These are phyloP conservation scores for Neoconidiobolus thromboides DNA, from an alignment of 371 early-diverging fungal genomes.

Conservation along the genomic window DNA sequence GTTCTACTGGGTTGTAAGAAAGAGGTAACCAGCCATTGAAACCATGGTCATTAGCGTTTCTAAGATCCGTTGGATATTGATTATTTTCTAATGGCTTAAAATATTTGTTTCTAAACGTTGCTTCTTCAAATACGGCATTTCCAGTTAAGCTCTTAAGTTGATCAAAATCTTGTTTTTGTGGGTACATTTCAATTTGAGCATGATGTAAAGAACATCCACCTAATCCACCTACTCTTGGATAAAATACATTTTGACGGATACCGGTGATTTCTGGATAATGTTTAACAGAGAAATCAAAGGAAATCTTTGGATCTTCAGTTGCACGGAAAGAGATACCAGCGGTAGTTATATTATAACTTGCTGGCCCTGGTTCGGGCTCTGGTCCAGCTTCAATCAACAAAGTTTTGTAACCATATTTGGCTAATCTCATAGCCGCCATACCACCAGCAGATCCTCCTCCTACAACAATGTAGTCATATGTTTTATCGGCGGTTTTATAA, in stretches of 20 bases:
- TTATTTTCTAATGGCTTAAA: constrained; percentile 4
- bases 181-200: neutral
- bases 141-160: neutral
- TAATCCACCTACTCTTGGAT: constrained; percentile 1
- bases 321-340: neutral
- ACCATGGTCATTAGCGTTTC: neutral
- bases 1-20: neutral
- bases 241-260: neutral
- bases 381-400: neutral
- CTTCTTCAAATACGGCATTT: neutral
- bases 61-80: neutral
- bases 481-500: too few relatives aligned
- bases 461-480: constrained; percentile 1
- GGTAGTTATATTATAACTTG: neutral
- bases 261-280: neutral
- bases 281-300: neutral
- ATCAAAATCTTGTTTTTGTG: neutral
- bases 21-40: constrained; percentile 1
- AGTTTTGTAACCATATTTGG: neutral
- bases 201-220: constrained; percentile 1
- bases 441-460: neutral
- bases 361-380: neutral
- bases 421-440: neutral
- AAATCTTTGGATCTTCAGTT: neutral
- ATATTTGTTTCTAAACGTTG: neutral